These are phyloP conservation scores for Melampsora americana DNA, from an alignment of 1,284 basidiomycete species.

Conservation along the genomic window DNA sequence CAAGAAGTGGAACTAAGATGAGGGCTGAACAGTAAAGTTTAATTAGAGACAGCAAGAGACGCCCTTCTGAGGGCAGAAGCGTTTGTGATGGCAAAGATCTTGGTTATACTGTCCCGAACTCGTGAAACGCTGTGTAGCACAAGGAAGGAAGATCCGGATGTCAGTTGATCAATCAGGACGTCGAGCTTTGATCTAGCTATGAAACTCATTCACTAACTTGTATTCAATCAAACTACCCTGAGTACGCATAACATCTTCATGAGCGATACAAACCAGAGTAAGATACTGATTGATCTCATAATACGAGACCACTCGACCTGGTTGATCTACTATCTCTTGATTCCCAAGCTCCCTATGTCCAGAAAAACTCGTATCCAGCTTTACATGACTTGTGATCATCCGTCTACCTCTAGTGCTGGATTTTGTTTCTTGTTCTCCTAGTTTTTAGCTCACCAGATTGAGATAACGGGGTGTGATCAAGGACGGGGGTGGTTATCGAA, in stretches of 20 bases:
- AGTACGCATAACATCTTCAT: slow-evolving; percentile 39
- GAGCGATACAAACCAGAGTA: slow-evolving; percentile 37
- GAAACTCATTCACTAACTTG: slow-evolving; percentile 15
- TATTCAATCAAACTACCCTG: slow-evolving; percentile 36
- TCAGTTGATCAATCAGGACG: not conserved
- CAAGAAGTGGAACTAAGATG: no score
- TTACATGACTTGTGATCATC: slow-evolving; percentile 37
- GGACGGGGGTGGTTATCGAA: not conserved
- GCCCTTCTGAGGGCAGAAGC: not conserved
- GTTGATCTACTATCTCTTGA: slow-evolving; percentile 14
- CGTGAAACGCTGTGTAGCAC: slow-evolving; percentile 15
- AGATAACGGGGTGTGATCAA: not conserved
- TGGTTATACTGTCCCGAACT: slow-evolving; percentile 32
- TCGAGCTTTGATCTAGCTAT: not conserved
- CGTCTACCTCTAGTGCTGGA: not conserved
- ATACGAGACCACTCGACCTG: slow-evolving; percentile 31
- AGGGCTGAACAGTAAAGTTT: no score
- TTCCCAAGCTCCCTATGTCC: not conserved
- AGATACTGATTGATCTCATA: slow-evolving; percentile 40
- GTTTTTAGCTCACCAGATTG: not conserved
- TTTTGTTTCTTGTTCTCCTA: not conserved
- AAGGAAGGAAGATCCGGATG: not conserved
- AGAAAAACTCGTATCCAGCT: slow-evolving; percentile 30
- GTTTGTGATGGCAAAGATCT: slow-evolving; percentile 38
- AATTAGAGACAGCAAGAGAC: no score